Evolutionary conservation across 2,329 filamentous ascomycete genomes (phyloP), one percentile per base, ranked within the genome.

Genomic region (Alternaria tenuissima): DNA sequence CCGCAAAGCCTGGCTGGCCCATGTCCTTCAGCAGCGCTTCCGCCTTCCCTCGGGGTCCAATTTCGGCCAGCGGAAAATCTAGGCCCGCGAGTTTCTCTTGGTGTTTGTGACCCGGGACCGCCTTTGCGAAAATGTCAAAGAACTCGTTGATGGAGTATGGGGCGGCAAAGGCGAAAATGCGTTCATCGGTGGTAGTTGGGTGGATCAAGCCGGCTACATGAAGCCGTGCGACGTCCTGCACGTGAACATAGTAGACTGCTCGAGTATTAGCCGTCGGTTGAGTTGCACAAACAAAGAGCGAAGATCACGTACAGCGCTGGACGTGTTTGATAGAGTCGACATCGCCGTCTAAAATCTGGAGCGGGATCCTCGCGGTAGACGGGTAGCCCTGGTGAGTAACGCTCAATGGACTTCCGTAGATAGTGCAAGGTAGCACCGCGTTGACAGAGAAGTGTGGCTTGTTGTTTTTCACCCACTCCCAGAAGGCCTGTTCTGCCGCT

Each of bases 391-490:
- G 66, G 54, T 67, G 52, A 36, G 46, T 42, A 20, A 58, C 39
- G 12, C 61, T 56, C 11, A 68, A 53, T 20, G 55, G 48, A 18
- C 55, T 61, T 3, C 66, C 66, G 26, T 66, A 66, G 51, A 61
- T 68, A 26, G 54, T 55, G 28, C 46, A 55, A 16, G 46, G 55
- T 28, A 59, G 57, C 56, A 65, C 61, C n/a, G 78, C 63, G 55
- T 82, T 81, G 24, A 79, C 72, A 7, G 73, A 72, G 64, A 83
- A 83, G 3, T 63, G 51, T 7, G 80, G 79, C 26, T 78, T 76
- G 34, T 79, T 74, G 41, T 79, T 73, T 38, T 77, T 69, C 7
- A 80, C 63, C 61, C 78, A 82, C 30, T 79, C 76, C 81, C 81
- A 83, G 3, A 81, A 62, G 7, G 75, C 75, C 16, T 76, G 72